Evolutionary conservation across 306 rosid genomes (phyloP), one percentile per base, ranked within the genome.

Genomic region (Cajanus cajan): DNA sequence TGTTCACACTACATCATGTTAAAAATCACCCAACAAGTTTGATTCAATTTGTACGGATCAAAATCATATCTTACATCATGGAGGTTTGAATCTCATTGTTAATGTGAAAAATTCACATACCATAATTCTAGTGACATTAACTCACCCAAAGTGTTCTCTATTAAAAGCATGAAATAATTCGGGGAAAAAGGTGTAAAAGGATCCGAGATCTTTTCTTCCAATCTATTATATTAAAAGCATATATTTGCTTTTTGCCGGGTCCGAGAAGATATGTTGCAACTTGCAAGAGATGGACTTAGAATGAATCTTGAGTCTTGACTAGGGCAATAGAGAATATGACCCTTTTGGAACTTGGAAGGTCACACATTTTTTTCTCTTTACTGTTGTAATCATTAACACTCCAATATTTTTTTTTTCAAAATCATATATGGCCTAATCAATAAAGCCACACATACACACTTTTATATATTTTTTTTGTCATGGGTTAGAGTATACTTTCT

Each of bases 231-330:
- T 70, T 62, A 11, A 50, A 19, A 59, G 15, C 25, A 58, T 47
- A 75, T 58, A 44, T 51, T 57, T 65, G 80, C 80, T 64, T 39
- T 71, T 13, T 52, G 44, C 21, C 58, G 75, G 68, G 55, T 78
- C 25, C 71, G 75, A 73, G 78, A 87, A 71, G 86, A 78, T 76
- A 33, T 25, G 82, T 43, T 77, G 52, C 28, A 71, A 41, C 81
- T 43, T 77, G 52, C 28, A 71, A 41, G 13, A 50, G 66, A 69
- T 71, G 62, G 81, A 48, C 78, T 63, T 18, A 3, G 1, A n/a
- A 67, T 78, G 64, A 78, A 66, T 40, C 62, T 78, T 78, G 64
- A 78, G 58, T 40, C 62, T 78, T 78, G 79, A 76, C 48, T 74
- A 39, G 2, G 5, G 12, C 25, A 52, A 8, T 18, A 8, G 9